These are phyloP conservation scores for Oenanthe sinensis DNA, from an alignment of 129 eudicot genomes.

Conservation along the genomic window DNA sequence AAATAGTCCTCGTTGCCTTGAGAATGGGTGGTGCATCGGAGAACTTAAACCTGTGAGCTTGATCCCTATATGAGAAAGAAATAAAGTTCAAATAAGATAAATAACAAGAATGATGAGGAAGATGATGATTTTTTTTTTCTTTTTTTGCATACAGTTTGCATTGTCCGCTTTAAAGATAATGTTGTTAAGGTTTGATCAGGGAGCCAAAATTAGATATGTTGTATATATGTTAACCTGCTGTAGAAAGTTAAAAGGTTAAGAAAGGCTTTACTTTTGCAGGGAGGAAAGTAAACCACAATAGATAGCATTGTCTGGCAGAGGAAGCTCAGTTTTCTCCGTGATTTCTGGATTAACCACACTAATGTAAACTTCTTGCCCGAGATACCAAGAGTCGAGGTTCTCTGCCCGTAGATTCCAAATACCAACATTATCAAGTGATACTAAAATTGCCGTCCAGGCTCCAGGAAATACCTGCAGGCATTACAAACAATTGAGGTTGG, in stretches of 20 bases:
- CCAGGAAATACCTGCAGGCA: constrained; percentile 77
- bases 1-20: constrained; percentile 11
- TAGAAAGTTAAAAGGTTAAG: not conserved
- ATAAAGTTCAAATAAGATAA: not conserved
- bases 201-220: not conserved
- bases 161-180: not conserved
- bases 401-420: constrained; percentile 91
- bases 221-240: not conserved
- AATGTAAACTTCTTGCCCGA: constrained; percentile 88
- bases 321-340: constrained; percentile 50
- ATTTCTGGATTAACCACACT: constrained; percentile 76
- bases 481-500: not conserved
- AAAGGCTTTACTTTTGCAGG: constrained; percentile 61
- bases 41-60: constrained; percentile 56
- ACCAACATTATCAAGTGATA: constrained; percentile 80
- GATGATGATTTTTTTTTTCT: not conserved
- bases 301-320: constrained; percentile 68
- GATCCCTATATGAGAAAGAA: constrained; percentile 40
- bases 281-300: constrained; percentile 75
- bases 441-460: constrained; percentile 92
- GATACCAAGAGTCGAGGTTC: constrained; percentile 89
- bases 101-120: not conserved
- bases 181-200: not conserved
- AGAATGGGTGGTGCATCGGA: constrained; percentile 39
- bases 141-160: not conserved